phyloP scores from a whole-genome alignment of 441 rosid genomes.

The Pelargonium cotyledonis region DNA sequence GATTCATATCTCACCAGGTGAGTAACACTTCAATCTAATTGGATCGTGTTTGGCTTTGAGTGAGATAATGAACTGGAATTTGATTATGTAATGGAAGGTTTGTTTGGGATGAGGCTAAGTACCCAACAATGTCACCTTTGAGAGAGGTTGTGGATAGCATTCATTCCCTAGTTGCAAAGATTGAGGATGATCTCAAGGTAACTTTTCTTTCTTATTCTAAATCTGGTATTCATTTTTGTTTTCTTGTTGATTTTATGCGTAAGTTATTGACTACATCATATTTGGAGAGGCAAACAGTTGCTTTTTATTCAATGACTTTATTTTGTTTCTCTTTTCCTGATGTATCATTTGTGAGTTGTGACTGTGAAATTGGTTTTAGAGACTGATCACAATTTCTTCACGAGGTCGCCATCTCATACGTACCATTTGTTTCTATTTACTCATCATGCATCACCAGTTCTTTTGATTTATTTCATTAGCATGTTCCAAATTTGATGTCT shows the following conservation, averaged over 20 bases:
- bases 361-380: neutral
- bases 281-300: neutral
- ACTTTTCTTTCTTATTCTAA: neutral
- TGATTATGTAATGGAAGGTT: slow-evolving; percentile 47
- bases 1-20: slow-evolving; percentile 96
- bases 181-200: slow-evolving; percentile 99
- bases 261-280: neutral
- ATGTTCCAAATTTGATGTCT: neutral
- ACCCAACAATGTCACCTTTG: slow-evolving; percentile 85
- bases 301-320: neutral
- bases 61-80: slow-evolving; percentile 15
- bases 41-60: slow-evolving; percentile 9
- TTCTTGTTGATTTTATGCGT: neutral
- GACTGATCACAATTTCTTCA: neutral
- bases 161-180: slow-evolving; percentile 79
- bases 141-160: slow-evolving; percentile 79
- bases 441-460: slow-evolving; percentile 1
- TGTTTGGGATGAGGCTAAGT: slow-evolving; percentile 95
- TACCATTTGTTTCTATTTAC: neutral
- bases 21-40: neutral
- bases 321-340: neutral
- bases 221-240: neutral
- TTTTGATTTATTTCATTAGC: neutral
- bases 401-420: neutral
- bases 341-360: neutral